Percentiles rank a stretch among this genome's conserved stretches.
These are phyloP conservation scores for Ophiognomonia clavigignenti-juglandacearum DNA, from an alignment of 2,329 filamentous ascomycete genomes.

Conservation along the genomic window DNA sequence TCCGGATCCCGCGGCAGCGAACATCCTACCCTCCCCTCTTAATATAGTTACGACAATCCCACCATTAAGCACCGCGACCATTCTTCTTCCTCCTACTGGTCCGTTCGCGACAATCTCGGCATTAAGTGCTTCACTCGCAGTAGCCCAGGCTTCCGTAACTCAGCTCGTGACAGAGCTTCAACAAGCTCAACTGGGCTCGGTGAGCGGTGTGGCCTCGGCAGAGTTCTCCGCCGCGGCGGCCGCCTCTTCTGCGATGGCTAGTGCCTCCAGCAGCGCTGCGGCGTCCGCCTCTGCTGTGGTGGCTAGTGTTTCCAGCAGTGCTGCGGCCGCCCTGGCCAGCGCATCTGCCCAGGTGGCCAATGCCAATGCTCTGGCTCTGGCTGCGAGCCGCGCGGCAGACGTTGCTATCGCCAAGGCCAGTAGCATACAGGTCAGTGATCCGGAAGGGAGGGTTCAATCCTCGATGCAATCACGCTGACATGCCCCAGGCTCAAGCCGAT, in stretches of 20 bases:
- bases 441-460: no score
- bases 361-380: not conserved
- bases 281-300: no score
- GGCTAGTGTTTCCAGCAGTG: conserved; percentile 1
- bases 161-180: not conserved
- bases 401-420: conserved; percentile 5
- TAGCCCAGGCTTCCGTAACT: not conserved
- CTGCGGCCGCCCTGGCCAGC: no score
- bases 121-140: conserved; percentile 4
- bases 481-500: conserved; percentile 4
- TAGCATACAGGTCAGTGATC: not conserved
- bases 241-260: conserved; percentile 1
- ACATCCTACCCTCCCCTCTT: no score
- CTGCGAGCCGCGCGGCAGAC: conserved; percentile 2
- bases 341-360: no score
- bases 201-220: not conserved
- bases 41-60: no score
- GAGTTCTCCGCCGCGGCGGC: conserved; percentile 1
- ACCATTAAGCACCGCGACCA: not conserved
- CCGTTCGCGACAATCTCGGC: not conserved
- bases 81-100: not conserved
- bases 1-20: no score
- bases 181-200: not conserved
- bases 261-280: conserved; percentile 6
- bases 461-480: not conserved